Percentiles rank a stretch among this genome's conserved stretches.
phyloP scores from a whole-genome alignment of 306 rosid species.

The Cicer bijugum region DNA sequence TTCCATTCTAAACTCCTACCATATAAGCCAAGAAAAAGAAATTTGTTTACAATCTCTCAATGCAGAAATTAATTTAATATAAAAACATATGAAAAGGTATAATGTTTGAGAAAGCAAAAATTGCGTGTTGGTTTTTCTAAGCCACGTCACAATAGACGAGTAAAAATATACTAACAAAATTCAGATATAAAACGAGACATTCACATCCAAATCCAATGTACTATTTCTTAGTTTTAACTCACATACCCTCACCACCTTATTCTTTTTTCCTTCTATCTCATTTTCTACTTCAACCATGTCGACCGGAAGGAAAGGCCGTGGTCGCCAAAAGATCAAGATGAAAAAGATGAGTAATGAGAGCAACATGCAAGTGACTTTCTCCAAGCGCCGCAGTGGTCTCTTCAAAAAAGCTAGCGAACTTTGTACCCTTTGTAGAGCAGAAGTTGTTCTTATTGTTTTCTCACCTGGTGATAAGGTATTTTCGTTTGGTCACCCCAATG shows the following conservation, averaged over 20 bases:
- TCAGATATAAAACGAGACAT: slow-evolving; percentile 27
- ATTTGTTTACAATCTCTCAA: neutral
- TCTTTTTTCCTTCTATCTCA: neutral
- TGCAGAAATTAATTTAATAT: slow-evolving; percentile 2
- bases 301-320: neutral
- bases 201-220: neutral
- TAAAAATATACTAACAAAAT: neutral
- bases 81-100: neutral
- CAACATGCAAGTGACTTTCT: slow-evolving; percentile 51
- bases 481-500: slow-evolving; percentile 53
- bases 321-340: slow-evolving; percentile 49
- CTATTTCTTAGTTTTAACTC: neutral
- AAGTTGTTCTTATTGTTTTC: slow-evolving; percentile 46
- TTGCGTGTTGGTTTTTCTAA: neutral
- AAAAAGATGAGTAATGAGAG: slow-evolving; percentile 52
- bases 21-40: slow-evolving; percentile 2
- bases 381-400: slow-evolving; percentile 51
- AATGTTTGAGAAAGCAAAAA: neutral
- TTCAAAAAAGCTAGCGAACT: slow-evolving; percentile 59
- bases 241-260: too few species aligned
- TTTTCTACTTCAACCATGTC: slow-evolving; percentile 23
- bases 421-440: slow-evolving; percentile 45
- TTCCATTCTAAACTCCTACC: neutral
- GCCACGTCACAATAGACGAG: too few species aligned
- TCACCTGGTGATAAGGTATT: slow-evolving; percentile 47